Evolutionary conservation across 2,329 filamentous ascomycete genomes (phyloP).

Genomic region (Apiospora rasikravindrae): DNA sequence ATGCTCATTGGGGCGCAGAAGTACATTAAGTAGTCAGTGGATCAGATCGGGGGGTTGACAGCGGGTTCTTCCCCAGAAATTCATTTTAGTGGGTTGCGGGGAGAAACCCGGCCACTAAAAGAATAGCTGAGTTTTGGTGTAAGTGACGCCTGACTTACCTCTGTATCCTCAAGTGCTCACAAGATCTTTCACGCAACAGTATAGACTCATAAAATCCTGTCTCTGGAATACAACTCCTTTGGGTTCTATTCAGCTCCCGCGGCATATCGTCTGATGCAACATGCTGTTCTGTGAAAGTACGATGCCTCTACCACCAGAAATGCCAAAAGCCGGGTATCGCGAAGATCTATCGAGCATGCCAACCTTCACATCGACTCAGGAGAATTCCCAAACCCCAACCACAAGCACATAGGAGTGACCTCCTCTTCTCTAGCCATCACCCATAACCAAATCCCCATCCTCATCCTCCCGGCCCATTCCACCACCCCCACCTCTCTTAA

Average conservation of each 20-base stretch:
- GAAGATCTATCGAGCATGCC: background rate
- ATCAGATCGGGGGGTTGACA: background rate
- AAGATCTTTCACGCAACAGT: background rate
- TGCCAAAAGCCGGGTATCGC: background rate
- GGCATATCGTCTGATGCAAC: background rate
- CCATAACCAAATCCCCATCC: background rate
- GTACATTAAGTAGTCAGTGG: background rate
- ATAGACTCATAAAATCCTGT: background rate
- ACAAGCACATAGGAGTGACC: background rate
- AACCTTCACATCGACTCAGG: background rate
- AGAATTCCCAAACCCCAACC: background rate
- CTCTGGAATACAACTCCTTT: no score
- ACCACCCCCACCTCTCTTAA: background rate
- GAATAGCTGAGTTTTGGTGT: background rate
- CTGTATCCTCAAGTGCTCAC: background rate
- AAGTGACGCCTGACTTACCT: background rate
- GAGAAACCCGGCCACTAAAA: background rate
- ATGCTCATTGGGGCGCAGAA: background rate
- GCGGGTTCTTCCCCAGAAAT: slow-evolving; percentile 1
- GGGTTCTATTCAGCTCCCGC: background rate
- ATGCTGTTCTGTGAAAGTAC: background rate
- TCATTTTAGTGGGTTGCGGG: background rate
- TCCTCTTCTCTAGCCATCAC: background rate
- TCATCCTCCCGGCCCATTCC: background rate
- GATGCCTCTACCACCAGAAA: background rate